Evolutionary conservation across 2,329 filamentous ascomycete species (phyloP).

Genomic region (Botrytis elliptica): DNA sequence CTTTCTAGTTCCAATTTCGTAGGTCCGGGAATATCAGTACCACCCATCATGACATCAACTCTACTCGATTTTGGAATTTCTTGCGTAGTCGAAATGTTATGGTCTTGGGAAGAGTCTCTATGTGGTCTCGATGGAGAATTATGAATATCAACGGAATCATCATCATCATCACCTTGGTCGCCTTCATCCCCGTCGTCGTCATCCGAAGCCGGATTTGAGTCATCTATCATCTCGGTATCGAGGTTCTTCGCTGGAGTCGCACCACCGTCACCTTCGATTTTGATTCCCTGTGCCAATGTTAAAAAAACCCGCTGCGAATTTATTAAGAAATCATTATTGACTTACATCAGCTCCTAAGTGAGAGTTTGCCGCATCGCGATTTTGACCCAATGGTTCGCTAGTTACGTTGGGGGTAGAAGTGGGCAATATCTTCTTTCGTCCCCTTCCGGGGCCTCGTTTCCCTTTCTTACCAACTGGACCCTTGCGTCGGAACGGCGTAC

Average conservation of each 20-base stretch:
- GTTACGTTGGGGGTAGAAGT: conserved; percentile 22
- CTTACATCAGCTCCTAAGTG: conserved; percentile 32
- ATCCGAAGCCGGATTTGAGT: conserved; percentile 35
- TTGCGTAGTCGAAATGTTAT: conserved; percentile 5
- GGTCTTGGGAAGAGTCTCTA: conserved; percentile 25
- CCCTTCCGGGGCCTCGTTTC: conserved; percentile 74
- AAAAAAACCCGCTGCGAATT: neutral
- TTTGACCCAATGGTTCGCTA: conserved; percentile 29
- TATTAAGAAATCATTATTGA: neutral
- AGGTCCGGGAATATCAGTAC: conserved; percentile 22
- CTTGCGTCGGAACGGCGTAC: conserved; percentile 57
- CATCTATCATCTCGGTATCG: conserved; percentile 40
- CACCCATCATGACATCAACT: conserved; percentile 26
- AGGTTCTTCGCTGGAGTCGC: conserved; percentile 29
- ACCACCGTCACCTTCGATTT: conserved; percentile 29
- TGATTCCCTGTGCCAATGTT: conserved; percentile 30
- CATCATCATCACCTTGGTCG: conserved; percentile 46
- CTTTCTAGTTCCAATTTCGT: conserved; percentile 25
- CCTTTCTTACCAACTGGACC: conserved; percentile 64
- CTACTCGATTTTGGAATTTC: conserved; percentile 23
- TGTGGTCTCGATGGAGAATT: conserved; percentile 37
- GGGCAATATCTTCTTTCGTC: conserved; percentile 60
- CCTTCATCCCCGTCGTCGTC: conserved; percentile 36
- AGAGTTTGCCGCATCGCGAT: conserved; percentile 18
- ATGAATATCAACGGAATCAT: conserved; percentile 42